Evolutionary conservation across 352 stramenopile species (phyloP).

Genomic region (Phytophthora boehmeriae): DNA sequence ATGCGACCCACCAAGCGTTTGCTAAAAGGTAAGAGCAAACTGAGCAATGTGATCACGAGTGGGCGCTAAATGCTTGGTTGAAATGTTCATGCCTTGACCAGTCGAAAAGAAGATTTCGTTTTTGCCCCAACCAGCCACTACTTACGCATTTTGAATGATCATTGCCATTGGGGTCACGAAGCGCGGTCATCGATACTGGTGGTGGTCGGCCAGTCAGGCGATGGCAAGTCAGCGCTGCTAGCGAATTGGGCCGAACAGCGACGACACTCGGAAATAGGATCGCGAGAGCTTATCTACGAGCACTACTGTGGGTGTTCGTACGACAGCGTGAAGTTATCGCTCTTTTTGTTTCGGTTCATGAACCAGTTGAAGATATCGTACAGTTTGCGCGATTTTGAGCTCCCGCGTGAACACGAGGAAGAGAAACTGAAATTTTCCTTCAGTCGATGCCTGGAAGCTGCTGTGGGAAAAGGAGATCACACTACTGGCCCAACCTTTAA

Average conservation of each 20-base stretch:
- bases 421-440: slow-evolving; percentile 90
- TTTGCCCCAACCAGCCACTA: slow-evolving; percentile 69
- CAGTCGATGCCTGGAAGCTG: slow-evolving; percentile 74
- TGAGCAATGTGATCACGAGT: too few species aligned
- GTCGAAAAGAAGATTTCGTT: slow-evolving; percentile 72
- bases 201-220: slow-evolving; percentile 62
- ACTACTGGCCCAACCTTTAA: slow-evolving; percentile 26
- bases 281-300: slow-evolving; percentile 77
- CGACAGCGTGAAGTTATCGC: slow-evolving; percentile 82
- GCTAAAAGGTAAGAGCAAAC: slow-evolving; percentile 47
- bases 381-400: slow-evolving; percentile 77
- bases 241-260: slow-evolving; percentile 72
- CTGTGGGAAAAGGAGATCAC: slow-evolving; percentile 50
- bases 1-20: slow-evolving; percentile 73
- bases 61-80: background rate
- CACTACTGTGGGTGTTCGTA: slow-evolving; percentile 85
- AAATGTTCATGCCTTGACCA: slow-evolving; percentile 12
- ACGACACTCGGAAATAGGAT: slow-evolving; percentile 31
- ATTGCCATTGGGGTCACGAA: slow-evolving; percentile 58
- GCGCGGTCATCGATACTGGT: slow-evolving; percentile 54
- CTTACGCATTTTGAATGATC: slow-evolving; percentile 69
- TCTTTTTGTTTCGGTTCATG: slow-evolving; percentile 87
- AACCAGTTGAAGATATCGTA: slow-evolving; percentile 76
- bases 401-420: slow-evolving; percentile 80
- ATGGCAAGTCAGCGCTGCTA: slow-evolving; percentile 81